These are phyloP conservation scores for Solanum okadae DNA, from an alignment of 257 asterid genomes.

Conservation along the genomic window DNA sequence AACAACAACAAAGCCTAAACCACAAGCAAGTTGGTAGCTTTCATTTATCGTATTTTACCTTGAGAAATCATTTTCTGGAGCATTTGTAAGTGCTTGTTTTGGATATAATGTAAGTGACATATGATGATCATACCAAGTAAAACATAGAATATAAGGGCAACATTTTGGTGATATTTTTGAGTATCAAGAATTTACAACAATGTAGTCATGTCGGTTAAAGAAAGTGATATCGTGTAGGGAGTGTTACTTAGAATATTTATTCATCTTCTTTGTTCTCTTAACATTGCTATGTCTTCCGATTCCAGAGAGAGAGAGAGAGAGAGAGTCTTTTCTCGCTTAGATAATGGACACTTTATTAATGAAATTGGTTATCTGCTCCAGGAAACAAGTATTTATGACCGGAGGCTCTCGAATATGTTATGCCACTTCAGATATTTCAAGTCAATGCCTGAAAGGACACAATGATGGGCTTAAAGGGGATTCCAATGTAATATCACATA, in stretches of 20 bases:
- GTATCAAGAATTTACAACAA: background rate
- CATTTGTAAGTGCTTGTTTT: background rate
- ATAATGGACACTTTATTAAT: background rate
- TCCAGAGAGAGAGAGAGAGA: background rate
- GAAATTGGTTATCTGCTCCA: constrained; percentile 10
- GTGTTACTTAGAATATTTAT: background rate
- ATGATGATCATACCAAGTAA: background rate
- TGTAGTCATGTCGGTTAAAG: background rate
- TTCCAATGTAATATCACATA: constrained; percentile 10
- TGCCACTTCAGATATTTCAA: constrained; percentile 25
- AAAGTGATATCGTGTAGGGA: background rate
- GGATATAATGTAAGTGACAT: background rate
- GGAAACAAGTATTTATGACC: constrained; percentile 34
- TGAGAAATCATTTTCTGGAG: background rate
- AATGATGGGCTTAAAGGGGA: constrained; percentile 17
- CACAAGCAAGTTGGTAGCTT: background rate
- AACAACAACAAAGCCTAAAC: background rate
- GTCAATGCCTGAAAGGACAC: constrained; percentile 8
- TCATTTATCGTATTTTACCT: background rate
- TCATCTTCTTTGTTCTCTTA: background rate
- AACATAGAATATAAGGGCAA: background rate
- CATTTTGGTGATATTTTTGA: background rate
- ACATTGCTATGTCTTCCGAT: background rate
- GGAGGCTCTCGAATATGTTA: constrained; percentile 16
- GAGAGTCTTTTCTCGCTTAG: background rate